Conservation (phyloP, 2,329 filamentous ascomycete species). For the Microcyclosporella mali region DNA sequence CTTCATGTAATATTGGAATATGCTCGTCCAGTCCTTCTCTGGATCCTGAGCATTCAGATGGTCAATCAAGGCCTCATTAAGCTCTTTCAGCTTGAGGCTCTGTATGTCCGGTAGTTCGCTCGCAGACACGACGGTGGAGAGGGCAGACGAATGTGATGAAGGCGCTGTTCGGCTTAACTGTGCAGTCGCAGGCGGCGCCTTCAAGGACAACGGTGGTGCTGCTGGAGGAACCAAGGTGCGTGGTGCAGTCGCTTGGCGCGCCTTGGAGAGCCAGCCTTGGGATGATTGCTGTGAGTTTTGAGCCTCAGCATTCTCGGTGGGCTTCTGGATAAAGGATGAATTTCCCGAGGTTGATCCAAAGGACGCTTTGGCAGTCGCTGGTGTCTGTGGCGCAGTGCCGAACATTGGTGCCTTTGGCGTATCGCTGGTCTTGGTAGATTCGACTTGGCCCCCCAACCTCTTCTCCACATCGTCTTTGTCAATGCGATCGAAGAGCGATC, state of each 20-base stretch:
- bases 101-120: not conserved
- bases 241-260: constrained; percentile 1
- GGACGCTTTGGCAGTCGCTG: constrained; percentile 10
- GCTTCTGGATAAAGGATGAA: constrained; percentile 2
- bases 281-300: constrained; percentile 8
- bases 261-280: constrained; percentile 1
- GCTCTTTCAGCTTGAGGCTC: constrained; percentile 15
- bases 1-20: constrained; percentile 25
- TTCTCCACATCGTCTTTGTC: constrained; percentile 3
- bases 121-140: not conserved
- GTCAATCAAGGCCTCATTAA: constrained; percentile 26
- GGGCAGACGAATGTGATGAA: constrained; percentile 1
- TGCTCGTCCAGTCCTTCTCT: constrained; percentile 24
- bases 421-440: constrained; percentile 1
- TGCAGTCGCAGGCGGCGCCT: constrained; percentile 12
- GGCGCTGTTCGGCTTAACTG: constrained; percentile 7
- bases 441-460: not conserved
- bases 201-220: constrained; percentile 7
- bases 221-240: constrained; percentile 8
- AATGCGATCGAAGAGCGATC: constrained; percentile 17
- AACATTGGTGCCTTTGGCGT: constrained; percentile 9
- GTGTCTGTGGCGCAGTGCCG: constrained; percentile 9
- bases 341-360: constrained; percentile 8
- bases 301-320: not conserved
- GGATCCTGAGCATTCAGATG: constrained; percentile 22